Base-by-base conservation (phyloP, 2,329 filamentous ascomycete genomes). In the Monilinia polystroma region DNA sequence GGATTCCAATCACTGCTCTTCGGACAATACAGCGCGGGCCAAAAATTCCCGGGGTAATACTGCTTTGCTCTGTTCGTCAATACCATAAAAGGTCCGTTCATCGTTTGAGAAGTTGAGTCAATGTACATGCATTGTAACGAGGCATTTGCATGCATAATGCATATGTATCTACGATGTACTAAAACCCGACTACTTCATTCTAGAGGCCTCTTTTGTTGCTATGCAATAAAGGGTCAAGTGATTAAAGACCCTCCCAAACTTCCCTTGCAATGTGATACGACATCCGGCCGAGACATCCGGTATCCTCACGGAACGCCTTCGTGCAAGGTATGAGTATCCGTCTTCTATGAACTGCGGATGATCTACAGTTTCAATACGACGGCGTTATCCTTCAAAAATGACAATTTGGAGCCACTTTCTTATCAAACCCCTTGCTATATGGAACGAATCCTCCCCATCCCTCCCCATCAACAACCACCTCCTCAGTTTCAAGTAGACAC, bases 41-140 rank as follows among this genome's bases (percentile, higher is more conserved):
- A 16, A 16, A 58, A 32, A 45, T 45, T 58, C 29, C 56, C 41
- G 56, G 56, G 56, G 56, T 58, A 45, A 58, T 32, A 58, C 16
- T 20, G 26, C 38, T 20, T 12, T 18, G 10, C 23, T 45, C 29
- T 20, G 38, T 20, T 20, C 23, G 20, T 45, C 43, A 38, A 58
- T 45, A 45, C 38, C 2, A 11, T 7, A 14, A 29, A 38, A 58
- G 14, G 16, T 45, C 43, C 55, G 23, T 58, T 38, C 18, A 45
- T 45, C 20, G 55, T 29, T 26, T 26, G 38, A 12, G 26, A 18
- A n/a, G 32, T 35, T 35, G 32, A 35, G 32, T 35, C 32, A 45
- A 43, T 1, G 43, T 41, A 32, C 56, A 45, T n/a, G 23, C 16
- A 20, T 58, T 58, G 38, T 38, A 57, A 10, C 3, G 16, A 43